Conservation (phyloP, 1,139 yeast species). For the Pichia inconspicua region DNA sequence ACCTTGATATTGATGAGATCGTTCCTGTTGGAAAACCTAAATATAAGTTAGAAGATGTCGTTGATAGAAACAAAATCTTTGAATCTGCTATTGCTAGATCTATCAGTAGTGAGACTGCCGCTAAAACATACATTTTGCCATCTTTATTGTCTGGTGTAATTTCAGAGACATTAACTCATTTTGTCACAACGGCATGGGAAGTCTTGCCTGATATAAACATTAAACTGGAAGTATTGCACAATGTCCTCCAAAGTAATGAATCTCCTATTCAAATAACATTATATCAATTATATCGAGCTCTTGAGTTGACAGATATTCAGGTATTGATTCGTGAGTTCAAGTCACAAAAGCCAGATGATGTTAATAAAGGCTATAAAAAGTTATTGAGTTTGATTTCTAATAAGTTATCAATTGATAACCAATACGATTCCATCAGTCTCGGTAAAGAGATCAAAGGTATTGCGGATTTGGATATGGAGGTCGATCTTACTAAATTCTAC, state of each 20-base stretch:
- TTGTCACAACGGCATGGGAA: slow-evolving; percentile 25
- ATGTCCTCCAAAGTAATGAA: slow-evolving; percentile 42
- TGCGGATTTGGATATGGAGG: slow-evolving; percentile 10
- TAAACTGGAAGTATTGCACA: slow-evolving; percentile 48
- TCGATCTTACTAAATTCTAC: slow-evolving; percentile 30
- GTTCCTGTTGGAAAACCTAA: slow-evolving; percentile 27
- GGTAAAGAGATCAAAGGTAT: slow-evolving; percentile 25
- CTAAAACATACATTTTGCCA: slow-evolving; percentile 26
- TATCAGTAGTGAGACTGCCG: slow-evolving; percentile 10
- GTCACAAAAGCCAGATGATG: slow-evolving; percentile 15
- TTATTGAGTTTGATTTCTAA: slow-evolving; percentile 16
- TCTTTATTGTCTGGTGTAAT: slow-evolving; percentile 25
- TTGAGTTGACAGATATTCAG: slow-evolving; percentile 24
- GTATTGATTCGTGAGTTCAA: slow-evolving; percentile 20
- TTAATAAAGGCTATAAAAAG: slow-evolving; percentile 23
- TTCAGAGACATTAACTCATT: slow-evolving; percentile 20
- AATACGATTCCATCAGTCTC: slow-evolving; percentile 20
- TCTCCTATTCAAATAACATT: slow-evolving; percentile 46
- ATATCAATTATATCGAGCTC: slow-evolving; percentile 38
- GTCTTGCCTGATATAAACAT: slow-evolving; percentile 25
- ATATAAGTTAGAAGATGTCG: slow-evolving; percentile 25
- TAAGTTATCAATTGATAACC: slow-evolving; percentile 20
- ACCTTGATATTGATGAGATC: slow-evolving; percentile 10
- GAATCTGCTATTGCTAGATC: slow-evolving; percentile 23
- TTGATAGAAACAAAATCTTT: slow-evolving; percentile 23